Evolutionary conservation across 2,329 filamentous ascomycete genomes (phyloP).

Genomic region (Aspergillus sp.): DNA sequence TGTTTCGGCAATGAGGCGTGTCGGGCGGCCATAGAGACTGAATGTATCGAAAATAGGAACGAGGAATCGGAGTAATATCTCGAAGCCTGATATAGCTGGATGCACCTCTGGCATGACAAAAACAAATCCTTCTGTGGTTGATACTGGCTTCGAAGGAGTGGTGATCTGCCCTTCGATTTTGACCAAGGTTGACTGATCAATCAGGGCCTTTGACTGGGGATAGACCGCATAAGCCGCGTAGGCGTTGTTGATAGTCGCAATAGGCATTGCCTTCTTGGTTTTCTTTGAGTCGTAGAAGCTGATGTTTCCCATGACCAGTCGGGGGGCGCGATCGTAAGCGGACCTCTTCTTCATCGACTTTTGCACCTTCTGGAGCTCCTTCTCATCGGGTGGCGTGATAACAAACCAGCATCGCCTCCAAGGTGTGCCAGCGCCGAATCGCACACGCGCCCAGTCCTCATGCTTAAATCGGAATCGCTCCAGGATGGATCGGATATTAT

Average conservation of each 20-base stretch:
- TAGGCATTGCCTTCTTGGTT: slow-evolving; percentile 81
- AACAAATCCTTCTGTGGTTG: slow-evolving; percentile 81
- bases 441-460: slow-evolving; percentile 89
- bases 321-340: slow-evolving; percentile 66
- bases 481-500: slow-evolving; percentile 85
- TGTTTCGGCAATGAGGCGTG: slow-evolving; percentile 74
- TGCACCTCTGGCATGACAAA: slow-evolving; percentile 96
- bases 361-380: slow-evolving; percentile 73
- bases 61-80: slow-evolving; percentile 86
- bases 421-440: slow-evolving; percentile 89
- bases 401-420: slow-evolving; percentile 98
- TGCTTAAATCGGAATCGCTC: slow-evolving; percentile 66
- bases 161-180: slow-evolving; percentile 90
- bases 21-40: slow-evolving; percentile 79
- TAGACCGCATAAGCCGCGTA: slow-evolving; percentile 94
- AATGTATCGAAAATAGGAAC: slow-evolving; percentile 95
- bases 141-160: slow-evolving; percentile 69
- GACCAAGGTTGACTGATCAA: slow-evolving; percentile 86
- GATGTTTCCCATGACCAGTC: slow-evolving; percentile 72
- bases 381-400: slow-evolving; percentile 84
- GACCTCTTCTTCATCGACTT: slow-evolving; percentile 76
- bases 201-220: slow-evolving; percentile 83
- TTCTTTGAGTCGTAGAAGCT: slow-evolving; percentile 94
- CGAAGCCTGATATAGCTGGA: slow-evolving; percentile 85
- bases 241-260: slow-evolving; percentile 82